Base-by-base conservation (phyloP, 2,329 filamentous ascomycete species). In the Fusarium zealandicum region DNA sequence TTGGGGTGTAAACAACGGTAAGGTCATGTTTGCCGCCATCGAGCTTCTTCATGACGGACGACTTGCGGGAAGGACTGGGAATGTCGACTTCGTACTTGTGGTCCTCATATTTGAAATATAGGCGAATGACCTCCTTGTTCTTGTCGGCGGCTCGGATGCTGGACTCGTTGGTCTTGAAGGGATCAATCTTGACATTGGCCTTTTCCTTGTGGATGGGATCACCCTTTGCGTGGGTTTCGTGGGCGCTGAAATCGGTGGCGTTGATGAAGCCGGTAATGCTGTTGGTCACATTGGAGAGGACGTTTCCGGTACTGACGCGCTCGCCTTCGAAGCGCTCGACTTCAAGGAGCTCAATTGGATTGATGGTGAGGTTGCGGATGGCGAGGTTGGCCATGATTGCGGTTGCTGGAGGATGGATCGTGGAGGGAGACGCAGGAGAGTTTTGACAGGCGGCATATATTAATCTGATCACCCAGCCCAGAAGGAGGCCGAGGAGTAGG, bases 281-380 rank as follows among this genome's bases (percentile, higher is more conserved):
- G 56, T 71, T 75, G 17, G 77, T 78, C 54, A 81, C 70, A 60
- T 78, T 82, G 61, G 71, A 71, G 31, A 82, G 63, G 13, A 79
- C 72, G 58, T 81, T 72, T 51, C 73, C 73, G 25, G 72, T 72
- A 36, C 76, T 46, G 77, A 76, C 65, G 18, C 72, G 71, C 53
- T 77, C 70, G 25, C 73, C 81, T 63, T 86, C 83, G 71, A 92
- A 92, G 63, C 88, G 87, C 76, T 96, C 90, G 53, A 93, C 79
- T 54, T 70, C 80, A 72, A 86, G 87, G 65, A 97, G 82, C 63
- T 88, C 84, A 49, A 96, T 78, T n/a, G 86, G 81, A 41, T 83
- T 87, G 51, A 84, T 79, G 37, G 90, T 93, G 61, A 96, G 78
- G 73, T 97, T 97, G 67, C 93, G 91, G 67, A 97, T 84, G 5